Conservation (phyloP, 2,329 filamentous ascomycete species). For the Ambrosiella beaveri region DNA sequence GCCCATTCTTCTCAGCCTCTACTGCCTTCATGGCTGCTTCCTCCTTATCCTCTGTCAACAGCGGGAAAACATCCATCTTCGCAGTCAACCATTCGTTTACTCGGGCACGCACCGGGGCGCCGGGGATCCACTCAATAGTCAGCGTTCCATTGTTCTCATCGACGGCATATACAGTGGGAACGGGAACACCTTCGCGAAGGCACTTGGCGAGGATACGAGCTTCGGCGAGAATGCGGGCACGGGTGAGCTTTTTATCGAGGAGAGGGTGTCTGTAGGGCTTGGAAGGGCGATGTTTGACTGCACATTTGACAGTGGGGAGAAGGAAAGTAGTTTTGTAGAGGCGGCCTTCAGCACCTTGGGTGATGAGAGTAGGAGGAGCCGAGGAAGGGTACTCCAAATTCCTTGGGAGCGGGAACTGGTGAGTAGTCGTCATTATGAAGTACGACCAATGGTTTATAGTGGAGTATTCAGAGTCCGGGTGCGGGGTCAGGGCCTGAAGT, state of each 20-base stretch:
- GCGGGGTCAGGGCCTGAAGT: neutral
- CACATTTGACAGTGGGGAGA: conserved; percentile 45
- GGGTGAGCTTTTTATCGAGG: conserved; percentile 75
- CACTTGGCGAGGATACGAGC: conserved; percentile 70
- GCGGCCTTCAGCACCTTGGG: conserved; percentile 89
- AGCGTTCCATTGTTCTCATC: conserved; percentile 53
- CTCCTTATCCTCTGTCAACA: conserved; percentile 8
- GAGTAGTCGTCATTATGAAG: neutral
- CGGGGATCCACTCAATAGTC: conserved; percentile 71
- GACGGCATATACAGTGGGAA: conserved; percentile 63
- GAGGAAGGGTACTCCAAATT: conserved; percentile 16
- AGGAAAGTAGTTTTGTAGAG: conserved; percentile 80
- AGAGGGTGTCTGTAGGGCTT: conserved; percentile 85
- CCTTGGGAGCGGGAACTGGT: neutral
- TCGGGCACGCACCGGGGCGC: conserved; percentile 49
- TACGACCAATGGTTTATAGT: neutral
- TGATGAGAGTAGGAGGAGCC: conserved; percentile 49
- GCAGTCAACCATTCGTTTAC: conserved; percentile 51
- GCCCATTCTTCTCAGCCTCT: conserved; percentile 20
- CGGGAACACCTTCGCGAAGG: conserved; percentile 57
- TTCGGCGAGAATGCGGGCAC: conserved; percentile 74
- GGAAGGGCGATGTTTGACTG: conserved; percentile 77
- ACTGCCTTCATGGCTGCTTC: conserved; percentile 10
- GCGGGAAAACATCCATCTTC: conserved; percentile 22
- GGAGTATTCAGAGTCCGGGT: neutral